Evolutionary conservation across 2,329 filamentous ascomycete genomes (phyloP), one percentile per base, ranked within the genome.

Genomic region (Paracamarosporium sp.): DNA sequence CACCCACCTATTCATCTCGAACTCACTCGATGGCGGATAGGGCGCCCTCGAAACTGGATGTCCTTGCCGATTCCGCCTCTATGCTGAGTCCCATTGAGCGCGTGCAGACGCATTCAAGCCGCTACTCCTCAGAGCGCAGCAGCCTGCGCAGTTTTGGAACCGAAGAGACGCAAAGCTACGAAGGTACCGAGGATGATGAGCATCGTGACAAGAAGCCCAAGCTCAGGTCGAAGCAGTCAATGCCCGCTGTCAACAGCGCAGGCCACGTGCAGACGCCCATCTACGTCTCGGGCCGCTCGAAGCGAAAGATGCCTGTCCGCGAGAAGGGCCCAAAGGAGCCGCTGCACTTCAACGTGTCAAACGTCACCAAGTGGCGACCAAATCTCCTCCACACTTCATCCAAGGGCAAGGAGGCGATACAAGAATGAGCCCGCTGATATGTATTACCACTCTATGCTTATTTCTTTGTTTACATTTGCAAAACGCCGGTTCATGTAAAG

Each of bases 131-230:
- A 5, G 73, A 75, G 61, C 69, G 70, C 27, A 75, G 69, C 56
- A 76, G 74, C 50, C 64, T 76, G 20, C 70, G 73, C 17, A 77
- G 74, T 58, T 74, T 77, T 45, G 71, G 72, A 27, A 71, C 72
- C 1, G 73, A 77, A 51, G 71, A 69, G 11, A 48, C 45, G 11
- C 17, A 9, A 4, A 48, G 45, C 22, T 35, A n/a, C 20, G 45
- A 48, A 35, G 30, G 45, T 30, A 69, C 67, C 1, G 75, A 41
- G 11, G 48, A 77, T 20, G 74, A 77, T 43, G 74, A 76, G 65
- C 76, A 78, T 53, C 66, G 73, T 17, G 74, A 76, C 60, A 78
- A 77, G 70, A 78, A 77, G 63, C 74, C 72, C 9, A 78, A 76
- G 64, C 69, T 76, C 25, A 67, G 74, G 17, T 64, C 69, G 5